Evolutionary conservation across 306 rosid species (phyloP).

Genomic region (Leucaena leucocephala): DNA sequence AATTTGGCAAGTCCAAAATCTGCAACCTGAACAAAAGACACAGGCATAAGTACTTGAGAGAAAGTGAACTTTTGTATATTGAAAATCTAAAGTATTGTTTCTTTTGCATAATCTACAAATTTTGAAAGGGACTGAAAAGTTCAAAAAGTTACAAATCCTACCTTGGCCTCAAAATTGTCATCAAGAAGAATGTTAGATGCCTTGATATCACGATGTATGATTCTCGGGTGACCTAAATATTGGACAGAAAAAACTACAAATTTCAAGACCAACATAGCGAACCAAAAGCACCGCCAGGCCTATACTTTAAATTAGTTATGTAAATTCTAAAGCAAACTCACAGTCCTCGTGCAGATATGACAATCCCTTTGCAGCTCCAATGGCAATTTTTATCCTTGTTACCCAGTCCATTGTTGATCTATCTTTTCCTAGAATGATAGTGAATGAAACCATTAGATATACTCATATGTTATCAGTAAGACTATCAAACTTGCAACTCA

Average conservation of each 20-base stretch:
- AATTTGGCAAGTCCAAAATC: background rate
- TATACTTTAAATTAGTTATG: too few relatives aligned
- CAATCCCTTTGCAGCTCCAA: background rate
- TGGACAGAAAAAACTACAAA: background rate
- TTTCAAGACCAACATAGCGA: too few relatives aligned
- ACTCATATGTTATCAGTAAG: background rate
- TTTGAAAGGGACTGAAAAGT: background rate
- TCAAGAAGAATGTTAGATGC: background rate
- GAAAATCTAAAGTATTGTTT: background rate
- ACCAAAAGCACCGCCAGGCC: too few relatives aligned
- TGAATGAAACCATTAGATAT: background rate
- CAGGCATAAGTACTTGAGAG: background rate
- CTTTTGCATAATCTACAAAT: constrained; percentile 8
- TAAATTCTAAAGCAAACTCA: background rate
- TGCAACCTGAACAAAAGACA: background rate
- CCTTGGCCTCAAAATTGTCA: background rate
- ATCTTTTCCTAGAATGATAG: background rate
- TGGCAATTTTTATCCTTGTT: background rate
- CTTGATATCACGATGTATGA: background rate
- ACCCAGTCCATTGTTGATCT: background rate
- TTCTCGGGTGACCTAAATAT: background rate
- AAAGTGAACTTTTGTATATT: constrained; percentile 2
- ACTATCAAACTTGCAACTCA: constrained; percentile 6
- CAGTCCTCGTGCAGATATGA: background rate
- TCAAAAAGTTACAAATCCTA: too few relatives aligned